Conservation (phyloP, 257 asterid genomes). For the Capsicum rhomboideum region DNA sequence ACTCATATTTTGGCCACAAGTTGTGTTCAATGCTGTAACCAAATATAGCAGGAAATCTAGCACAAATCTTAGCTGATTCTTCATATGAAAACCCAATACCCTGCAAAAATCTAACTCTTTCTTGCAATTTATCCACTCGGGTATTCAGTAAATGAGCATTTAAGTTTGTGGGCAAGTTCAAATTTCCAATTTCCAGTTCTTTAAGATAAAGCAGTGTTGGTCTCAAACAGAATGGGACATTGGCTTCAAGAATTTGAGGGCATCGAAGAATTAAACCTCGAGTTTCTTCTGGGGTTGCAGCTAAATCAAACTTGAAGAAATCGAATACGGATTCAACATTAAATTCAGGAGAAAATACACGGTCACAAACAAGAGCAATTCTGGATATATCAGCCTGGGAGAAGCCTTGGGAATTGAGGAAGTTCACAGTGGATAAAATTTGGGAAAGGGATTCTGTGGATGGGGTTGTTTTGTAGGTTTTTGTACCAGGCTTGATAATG, state of each 20-base stretch:
- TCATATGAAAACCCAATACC: conserved; percentile 15
- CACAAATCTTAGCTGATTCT: conserved; percentile 17
- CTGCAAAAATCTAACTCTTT: conserved; percentile 13
- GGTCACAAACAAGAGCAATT: conserved; percentile 12
- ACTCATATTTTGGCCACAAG: conserved; percentile 21
- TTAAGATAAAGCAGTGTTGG: conserved; percentile 21
- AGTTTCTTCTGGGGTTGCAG: conserved; percentile 25
- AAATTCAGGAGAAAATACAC: conserved; percentile 12
- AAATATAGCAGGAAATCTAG: conserved; percentile 27
- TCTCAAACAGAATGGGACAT: conserved; percentile 19
- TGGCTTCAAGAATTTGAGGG: conserved; percentile 24
- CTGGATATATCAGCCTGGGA: conserved; percentile 19
- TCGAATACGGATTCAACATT: conserved; percentile 10
- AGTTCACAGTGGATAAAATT: conserved; percentile 18
- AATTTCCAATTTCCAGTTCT: conserved; percentile 12
- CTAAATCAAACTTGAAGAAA: conserved; percentile 16
- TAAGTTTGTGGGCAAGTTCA: conserved; percentile 22
- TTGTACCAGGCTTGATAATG: conserved; percentile 7
- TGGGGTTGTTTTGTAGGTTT: conserved; percentile 3
- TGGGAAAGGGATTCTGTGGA: conserved; percentile 16
- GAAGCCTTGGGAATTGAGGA: conserved; percentile 25
- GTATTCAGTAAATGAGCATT: conserved; percentile 31
- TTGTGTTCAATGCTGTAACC: conserved; percentile 23
- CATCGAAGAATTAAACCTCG: conserved; percentile 18
- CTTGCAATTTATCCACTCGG: conserved; percentile 18